Percentiles rank a stretch among this genome's conserved stretches.
These are phyloP conservation scores for Avena sativa DNA, from an alignment of 176 grass and related monocot species.

Conservation along the genomic window DNA sequence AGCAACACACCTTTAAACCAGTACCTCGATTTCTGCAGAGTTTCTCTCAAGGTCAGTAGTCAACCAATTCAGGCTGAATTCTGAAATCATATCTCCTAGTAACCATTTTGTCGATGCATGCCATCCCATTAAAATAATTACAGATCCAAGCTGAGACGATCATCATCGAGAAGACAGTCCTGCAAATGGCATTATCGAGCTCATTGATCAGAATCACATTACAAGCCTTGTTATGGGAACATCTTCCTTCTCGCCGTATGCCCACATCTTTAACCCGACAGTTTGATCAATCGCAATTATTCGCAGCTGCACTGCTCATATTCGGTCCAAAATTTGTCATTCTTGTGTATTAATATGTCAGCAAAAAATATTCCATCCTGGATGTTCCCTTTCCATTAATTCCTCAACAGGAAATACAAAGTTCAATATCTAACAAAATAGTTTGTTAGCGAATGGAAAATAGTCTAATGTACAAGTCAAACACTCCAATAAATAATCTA, in stretches of 20 bases:
- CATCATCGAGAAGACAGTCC: slow-evolving; percentile 63
- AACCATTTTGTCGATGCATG: too few relatives aligned
- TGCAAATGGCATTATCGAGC: slow-evolving; percentile 62
- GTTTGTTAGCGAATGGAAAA: too few relatives aligned
- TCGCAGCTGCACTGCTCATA: too few relatives aligned
- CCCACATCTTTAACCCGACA: too few relatives aligned
- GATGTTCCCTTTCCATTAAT: too few relatives aligned
- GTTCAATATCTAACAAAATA: too few relatives aligned
- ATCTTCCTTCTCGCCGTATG: slow-evolving; percentile 43
- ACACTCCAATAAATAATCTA: slow-evolving; percentile 5
- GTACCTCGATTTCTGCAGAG: slow-evolving; percentile 47
- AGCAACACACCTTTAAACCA: slow-evolving; percentile 51
- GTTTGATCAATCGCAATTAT: too few relatives aligned
- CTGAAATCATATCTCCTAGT: background rate
- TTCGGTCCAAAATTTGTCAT: too few relatives aligned
- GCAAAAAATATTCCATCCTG: too few relatives aligned
- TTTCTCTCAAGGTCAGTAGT: slow-evolving; percentile 38
- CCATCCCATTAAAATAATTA: slow-evolving; percentile 10
- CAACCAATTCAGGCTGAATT: slow-evolving; percentile 17
- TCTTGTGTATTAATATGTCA: too few relatives aligned
- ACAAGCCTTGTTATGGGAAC: slow-evolving; percentile 73
- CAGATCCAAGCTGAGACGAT: slow-evolving; percentile 53
- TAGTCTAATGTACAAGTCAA: slow-evolving; percentile 13
- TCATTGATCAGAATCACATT: slow-evolving; percentile 56
- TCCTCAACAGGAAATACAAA: too few relatives aligned